A percentile compares a stretch with the other conserved stretches of the same genome.
Evolutionary conservation across 1,284 basidiomycete species (phyloP).

Genomic region (Fomitopsis palustris): DNA sequence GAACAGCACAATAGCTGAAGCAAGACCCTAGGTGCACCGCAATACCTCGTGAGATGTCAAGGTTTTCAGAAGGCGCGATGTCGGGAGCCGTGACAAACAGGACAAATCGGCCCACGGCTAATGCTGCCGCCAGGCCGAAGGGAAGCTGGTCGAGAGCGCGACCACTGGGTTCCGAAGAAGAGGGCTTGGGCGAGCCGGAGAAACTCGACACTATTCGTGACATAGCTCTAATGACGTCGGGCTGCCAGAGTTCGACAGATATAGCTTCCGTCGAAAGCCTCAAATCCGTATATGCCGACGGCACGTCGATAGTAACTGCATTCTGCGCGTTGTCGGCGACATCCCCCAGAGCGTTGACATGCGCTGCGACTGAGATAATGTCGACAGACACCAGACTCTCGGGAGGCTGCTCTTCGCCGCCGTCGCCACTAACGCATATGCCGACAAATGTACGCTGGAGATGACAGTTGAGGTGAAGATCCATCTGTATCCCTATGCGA

Average conservation of each 20-base stretch:
- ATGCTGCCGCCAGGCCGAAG: conserved; percentile 51
- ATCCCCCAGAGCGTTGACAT: conserved; percentile 43
- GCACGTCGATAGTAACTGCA: conserved; percentile 45
- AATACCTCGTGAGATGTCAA: conserved; percentile 70
- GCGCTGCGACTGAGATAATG: conserved; percentile 43
- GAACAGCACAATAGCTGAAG: conserved; percentile 60
- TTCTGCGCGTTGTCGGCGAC: conserved; percentile 42
- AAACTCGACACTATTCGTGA: conserved; percentile 40
- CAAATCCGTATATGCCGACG: conserved; percentile 49
- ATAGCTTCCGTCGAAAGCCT: conserved; percentile 58
- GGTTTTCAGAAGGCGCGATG: conserved; percentile 66
- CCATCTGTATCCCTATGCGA: conserved; percentile 22
- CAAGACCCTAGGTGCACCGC: conserved; percentile 58
- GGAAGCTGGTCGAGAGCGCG: conserved; percentile 43
- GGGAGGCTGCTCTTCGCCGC: conserved; percentile 9
- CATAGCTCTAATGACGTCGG: conserved; percentile 55
- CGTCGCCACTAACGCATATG: conserved; percentile 20
- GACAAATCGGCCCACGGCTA: conserved; percentile 62
- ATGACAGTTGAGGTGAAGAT: conserved; percentile 15
- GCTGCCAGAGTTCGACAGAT: conserved; percentile 73
- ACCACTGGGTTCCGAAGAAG: conserved; percentile 13
- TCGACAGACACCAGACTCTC: conserved; percentile 55
- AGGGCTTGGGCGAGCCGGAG: conserved; percentile 7
- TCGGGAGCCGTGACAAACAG: conserved; percentile 74
- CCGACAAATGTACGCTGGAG: conserved; percentile 24